phyloP scores from a whole-genome alignment of 129 eudicot genomes.

The Ambrosia artemisiifolia region DNA sequence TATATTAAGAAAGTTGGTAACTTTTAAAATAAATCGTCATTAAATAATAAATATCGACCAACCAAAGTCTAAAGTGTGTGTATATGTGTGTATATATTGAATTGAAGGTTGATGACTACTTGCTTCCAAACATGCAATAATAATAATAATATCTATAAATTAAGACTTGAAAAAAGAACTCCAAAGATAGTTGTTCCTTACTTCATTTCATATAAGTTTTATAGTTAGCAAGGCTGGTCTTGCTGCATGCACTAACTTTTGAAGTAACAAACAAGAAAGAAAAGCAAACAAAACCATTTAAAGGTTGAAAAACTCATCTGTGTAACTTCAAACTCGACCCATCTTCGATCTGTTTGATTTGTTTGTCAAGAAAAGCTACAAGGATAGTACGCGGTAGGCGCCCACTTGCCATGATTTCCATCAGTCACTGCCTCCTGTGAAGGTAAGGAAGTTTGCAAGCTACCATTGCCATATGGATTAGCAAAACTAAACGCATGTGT shows the following conservation, averaged over 20 bases:
- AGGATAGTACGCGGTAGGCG: constrained; percentile 25
- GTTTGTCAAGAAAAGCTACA: constrained; percentile 32
- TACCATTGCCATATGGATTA: constrained; percentile 3
- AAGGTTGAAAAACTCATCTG: constrained; percentile 16
- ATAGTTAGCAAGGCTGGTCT: background rate
- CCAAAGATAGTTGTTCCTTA: background rate
- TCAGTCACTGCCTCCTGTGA: constrained; percentile 3
- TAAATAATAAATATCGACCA: background rate
- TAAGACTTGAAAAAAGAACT: background rate
- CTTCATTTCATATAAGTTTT: background rate
- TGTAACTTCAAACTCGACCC: background rate
- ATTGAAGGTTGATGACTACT: too few species aligned
- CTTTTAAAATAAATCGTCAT: background rate
- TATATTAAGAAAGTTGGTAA: background rate
- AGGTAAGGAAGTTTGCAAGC: constrained; percentile 16
- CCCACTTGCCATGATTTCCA: constrained; percentile 10
- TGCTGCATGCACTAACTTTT: constrained; percentile 20
- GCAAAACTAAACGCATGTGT: background rate
- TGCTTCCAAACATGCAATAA: background rate
- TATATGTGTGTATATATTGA: background rate
- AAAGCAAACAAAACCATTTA: constrained; percentile 1
- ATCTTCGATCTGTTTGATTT: background rate
- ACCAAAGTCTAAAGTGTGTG: background rate
- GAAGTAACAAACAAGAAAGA: constrained; percentile 18
- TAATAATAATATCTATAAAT: background rate